These are phyloP conservation scores for Fusarium luffae DNA, from an alignment of 2,329 filamentous ascomycete genomes.

Conservation along the genomic window DNA sequence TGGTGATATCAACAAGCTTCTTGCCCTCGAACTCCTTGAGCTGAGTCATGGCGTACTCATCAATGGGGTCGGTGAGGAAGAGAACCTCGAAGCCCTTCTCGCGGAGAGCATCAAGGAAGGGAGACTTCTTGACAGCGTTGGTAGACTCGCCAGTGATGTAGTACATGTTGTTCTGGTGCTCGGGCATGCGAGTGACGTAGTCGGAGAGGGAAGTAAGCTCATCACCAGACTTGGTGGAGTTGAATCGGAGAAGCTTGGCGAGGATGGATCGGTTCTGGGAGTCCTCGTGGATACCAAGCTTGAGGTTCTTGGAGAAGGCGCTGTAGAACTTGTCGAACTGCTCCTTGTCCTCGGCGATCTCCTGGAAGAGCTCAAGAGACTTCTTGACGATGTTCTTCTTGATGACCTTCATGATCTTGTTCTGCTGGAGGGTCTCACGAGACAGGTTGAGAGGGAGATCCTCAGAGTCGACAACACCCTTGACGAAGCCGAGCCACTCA, in stretches of 20 bases:
- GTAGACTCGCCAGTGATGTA: constrained; percentile 99
- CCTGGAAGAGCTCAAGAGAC: constrained; percentile 98
- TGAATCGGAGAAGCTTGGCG: constrained; percentile 98
- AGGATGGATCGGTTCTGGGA: constrained; percentile 93
- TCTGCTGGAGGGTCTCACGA: constrained; percentile 99
- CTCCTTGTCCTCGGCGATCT: constrained; percentile 99
- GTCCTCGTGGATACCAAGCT: constrained; percentile 99
- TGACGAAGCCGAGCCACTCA: constrained; percentile 99
- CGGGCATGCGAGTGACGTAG: constrained; percentile 99
- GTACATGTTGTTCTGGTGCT: constrained; percentile 99
- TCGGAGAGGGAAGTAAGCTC: constrained; percentile 94
- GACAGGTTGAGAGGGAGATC: constrained; percentile 99
- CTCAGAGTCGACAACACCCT: constrained; percentile 99
- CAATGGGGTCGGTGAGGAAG: constrained; percentile 99
- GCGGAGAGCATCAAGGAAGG: constrained; percentile 98
- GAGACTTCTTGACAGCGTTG: constrained; percentile 97
- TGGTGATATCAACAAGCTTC: constrained; percentile 99
- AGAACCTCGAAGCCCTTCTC: constrained; percentile 99
- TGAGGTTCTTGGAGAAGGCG: constrained; percentile 99
- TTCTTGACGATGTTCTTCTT: constrained; percentile 99
- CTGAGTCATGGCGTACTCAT: constrained; percentile 99
- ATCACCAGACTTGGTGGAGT: constrained; percentile 98
- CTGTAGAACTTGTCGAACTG: constrained; percentile 99
- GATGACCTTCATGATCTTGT: constrained; percentile 99
- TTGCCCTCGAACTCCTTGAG: constrained; percentile 99